Evolutionary conservation across 495 filamentous ascomycete species (phyloP).

Genomic region (Hyaloscypha finlandica): DNA sequence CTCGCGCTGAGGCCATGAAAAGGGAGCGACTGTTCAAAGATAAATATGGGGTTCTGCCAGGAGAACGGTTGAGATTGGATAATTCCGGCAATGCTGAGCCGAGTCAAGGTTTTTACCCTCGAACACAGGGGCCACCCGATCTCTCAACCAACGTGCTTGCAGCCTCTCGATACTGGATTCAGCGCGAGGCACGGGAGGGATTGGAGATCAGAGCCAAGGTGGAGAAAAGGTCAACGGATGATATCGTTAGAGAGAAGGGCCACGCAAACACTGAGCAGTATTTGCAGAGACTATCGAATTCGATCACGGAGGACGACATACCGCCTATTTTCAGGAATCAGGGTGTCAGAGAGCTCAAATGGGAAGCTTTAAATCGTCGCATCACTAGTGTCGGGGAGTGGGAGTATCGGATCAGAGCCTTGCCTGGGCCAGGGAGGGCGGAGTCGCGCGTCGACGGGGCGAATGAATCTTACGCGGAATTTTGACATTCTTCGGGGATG

Average conservation of each 20-base stretch:
- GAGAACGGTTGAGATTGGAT: neutral
- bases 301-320: neutral
- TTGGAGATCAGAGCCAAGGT: neutral
- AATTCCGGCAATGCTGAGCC: neutral
- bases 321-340: neutral
- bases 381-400: neutral
- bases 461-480: too few relatives aligned
- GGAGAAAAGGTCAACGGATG: neutral
- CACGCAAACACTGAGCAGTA: neutral
- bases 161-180: neutral
- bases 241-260: neutral
- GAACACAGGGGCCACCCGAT: neutral
- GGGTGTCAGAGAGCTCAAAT: neutral
- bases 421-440: neutral
- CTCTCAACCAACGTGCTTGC: neutral
- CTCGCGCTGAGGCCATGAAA: neutral
- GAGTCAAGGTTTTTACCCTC: neutral
- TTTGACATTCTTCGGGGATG: too few relatives aligned
- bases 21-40: neutral
- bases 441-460: too few relatives aligned
- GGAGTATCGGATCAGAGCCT: neutral
- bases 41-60: neutral
- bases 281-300: neutral
- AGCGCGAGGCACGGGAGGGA: neutral
- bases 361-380: neutral